Conservation (phyloP, 208 protist genomes). For the Endotrypanum monterogeii region DNA sequence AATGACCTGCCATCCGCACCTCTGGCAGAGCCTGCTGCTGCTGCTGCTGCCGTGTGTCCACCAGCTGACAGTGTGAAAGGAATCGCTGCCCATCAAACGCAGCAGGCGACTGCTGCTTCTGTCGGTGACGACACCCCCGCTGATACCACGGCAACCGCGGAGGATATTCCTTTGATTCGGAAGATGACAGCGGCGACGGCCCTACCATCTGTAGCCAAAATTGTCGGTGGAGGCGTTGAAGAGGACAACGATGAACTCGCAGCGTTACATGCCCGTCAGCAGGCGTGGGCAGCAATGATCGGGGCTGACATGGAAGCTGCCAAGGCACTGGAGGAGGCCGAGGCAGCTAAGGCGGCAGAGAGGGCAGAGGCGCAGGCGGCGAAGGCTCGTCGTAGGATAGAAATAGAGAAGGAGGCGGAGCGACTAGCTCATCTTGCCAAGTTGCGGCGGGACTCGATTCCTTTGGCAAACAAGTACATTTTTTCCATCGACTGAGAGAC, state of each 20-base stretch:
- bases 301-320: constrained; percentile 43
- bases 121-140: background rate
- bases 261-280: constrained; percentile 53
- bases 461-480: constrained; percentile 77
- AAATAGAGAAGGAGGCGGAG: constrained; percentile 54
- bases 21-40: background rate
- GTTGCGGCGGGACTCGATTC: constrained; percentile 54
- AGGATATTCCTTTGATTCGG: constrained; percentile 29
- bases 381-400: constrained; percentile 37
- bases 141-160: background rate
- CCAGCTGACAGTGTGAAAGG: background rate
- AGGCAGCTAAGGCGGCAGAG: constrained; percentile 40
- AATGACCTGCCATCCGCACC: background rate
- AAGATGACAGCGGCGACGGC: constrained; percentile 9
- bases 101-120: background rate
- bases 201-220: background rate
- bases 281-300: constrained; percentile 62
- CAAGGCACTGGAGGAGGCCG: constrained; percentile 36
- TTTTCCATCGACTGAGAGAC: constrained; percentile 74
- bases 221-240: background rate
- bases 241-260: constrained; percentile 13
- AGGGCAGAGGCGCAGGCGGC: constrained; percentile 41
- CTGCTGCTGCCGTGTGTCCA: background rate
- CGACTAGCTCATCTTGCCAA: constrained; percentile 35
- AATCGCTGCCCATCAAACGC: background rate